Evolutionary conservation across 2,329 filamentous ascomycete species (phyloP), one percentile per base, ranked within the genome.

Genomic region (Colletotrichum endophyticum): DNA sequence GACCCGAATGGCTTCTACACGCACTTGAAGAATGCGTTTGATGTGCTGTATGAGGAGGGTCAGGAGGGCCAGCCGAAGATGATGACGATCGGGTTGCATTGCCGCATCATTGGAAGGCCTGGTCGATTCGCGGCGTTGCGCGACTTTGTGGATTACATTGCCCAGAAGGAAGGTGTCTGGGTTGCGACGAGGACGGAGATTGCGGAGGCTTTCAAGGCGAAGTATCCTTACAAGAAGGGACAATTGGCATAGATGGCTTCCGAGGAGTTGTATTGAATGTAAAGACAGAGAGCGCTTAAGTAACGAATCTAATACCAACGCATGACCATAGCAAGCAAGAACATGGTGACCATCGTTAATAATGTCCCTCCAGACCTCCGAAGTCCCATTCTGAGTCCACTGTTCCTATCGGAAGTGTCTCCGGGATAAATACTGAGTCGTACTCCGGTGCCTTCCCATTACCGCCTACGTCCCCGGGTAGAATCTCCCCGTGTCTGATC

Each of bases 81-180:
- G 89, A 91, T 91, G 89, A 91, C 89, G 0, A 86, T 91, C 28
- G 88, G 87, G 3, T 80, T 91, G 30, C 89, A 91, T 79, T 90
- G 88, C 77, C 85, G 89, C 8, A 89, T 89, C 70, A 87, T 89
- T 44, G 90, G 89, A 1, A 86, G 88, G 39, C 89, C 89, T 1
- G 90, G 88, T 6, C 83, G 90, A 2, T 88, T 88, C 75, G 85
- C 84, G 62, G 90, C 89, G 2, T 79, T 92, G 57, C 84, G 86
- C 79, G 86, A 89, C 70, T 90, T 91, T 79, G 87, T 90, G 3
- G 87, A 91, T 74, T 90, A 91, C 72, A 89, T 91, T 61, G 81
- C 81, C 2, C 78, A 84, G 66, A 91, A 91, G 79, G 87, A 90
- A 63, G 86, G 85, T 1, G 89, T 91, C 0, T 91, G 89, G 88